Evolutionary conservation across 2,329 filamentous ascomycete genomes (phyloP).

Genomic region (Paecilomyces variotii): DNA sequence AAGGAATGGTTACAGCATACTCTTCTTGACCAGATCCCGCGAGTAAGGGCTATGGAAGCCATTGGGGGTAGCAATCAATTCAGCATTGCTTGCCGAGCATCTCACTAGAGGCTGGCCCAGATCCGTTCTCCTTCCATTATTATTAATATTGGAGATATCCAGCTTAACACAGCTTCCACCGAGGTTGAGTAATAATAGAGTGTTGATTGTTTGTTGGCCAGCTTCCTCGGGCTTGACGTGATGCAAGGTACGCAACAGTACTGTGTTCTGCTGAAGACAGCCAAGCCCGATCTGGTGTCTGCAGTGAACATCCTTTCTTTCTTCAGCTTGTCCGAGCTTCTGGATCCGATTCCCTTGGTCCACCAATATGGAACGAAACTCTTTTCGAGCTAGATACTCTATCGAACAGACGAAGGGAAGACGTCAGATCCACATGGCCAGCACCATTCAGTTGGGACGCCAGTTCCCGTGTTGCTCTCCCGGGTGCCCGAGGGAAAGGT

Average conservation of each 20-base stretch:
- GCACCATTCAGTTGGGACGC: background rate
- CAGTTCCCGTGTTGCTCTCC: background rate
- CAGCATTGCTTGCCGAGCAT: background rate
- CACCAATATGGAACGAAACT: slow-evolving; percentile 1
- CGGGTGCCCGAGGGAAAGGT: background rate
- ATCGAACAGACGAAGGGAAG: background rate
- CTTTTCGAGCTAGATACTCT: background rate
- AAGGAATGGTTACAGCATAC: background rate
- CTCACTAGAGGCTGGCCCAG: background rate
- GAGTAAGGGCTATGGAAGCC: background rate
- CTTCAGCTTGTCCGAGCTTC: background rate
- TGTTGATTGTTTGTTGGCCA: background rate
- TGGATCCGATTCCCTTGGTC: slow-evolving; percentile 1
- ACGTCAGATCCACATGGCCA: slow-evolving; percentile 1
- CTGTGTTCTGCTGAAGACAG: background rate
- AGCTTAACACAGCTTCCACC: background rate
- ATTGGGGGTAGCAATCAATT: background rate
- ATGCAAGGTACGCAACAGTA: background rate
- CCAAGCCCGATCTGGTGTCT: background rate
- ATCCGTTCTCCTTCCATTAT: background rate
- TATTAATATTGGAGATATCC: background rate
- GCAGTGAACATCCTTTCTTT: background rate
- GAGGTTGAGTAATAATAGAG: background rate
- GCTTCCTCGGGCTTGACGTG: background rate
- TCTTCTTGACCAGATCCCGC: background rate